Percentiles rank a stretch among this genome's conserved stretches.
Conservation (phyloP, 441 rosid genomes). For the Euphorbia celastroides region DNA sequence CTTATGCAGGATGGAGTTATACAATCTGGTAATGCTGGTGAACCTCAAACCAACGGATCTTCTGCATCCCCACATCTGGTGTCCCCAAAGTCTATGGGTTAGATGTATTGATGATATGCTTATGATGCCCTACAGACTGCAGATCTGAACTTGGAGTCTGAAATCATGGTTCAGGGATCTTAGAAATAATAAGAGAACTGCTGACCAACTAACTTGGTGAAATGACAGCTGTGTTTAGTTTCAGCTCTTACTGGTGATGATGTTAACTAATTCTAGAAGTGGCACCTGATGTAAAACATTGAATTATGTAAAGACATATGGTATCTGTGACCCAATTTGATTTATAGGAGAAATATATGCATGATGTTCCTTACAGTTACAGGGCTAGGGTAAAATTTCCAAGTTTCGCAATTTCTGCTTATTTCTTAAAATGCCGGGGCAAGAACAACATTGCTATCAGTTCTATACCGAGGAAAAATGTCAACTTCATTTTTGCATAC, state of each 20-base stretch:
- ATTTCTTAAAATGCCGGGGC: not conserved
- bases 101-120: not conserved
- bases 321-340: not conserved
- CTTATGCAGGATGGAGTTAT: slow-evolving; percentile 4
- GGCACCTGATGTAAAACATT: not conserved
- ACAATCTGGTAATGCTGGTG: not conserved
- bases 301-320: too few relatives aligned
- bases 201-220: not conserved
- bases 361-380: too few relatives aligned
- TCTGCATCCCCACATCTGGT: slow-evolving; percentile 1
- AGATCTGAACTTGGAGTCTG: not conserved
- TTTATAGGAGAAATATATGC: not conserved
- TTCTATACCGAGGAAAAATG: too few relatives aligned
- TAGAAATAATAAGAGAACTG: not conserved
- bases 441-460: too few relatives aligned
- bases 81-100: not conserved
- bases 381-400: not conserved
- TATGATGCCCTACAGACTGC: not conserved
- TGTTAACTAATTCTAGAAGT: not conserved
- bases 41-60: not conserved
- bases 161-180: not conserved
- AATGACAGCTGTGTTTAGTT: not conserved
- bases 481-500: too few relatives aligned
- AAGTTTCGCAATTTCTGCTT: too few relatives aligned
- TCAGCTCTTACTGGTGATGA: not conserved